Evolutionary conservation across 768 basidiomycete species (phyloP), one percentile per base, ranked within the genome.

Genomic region (Leccinum subtestaceum): DNA sequence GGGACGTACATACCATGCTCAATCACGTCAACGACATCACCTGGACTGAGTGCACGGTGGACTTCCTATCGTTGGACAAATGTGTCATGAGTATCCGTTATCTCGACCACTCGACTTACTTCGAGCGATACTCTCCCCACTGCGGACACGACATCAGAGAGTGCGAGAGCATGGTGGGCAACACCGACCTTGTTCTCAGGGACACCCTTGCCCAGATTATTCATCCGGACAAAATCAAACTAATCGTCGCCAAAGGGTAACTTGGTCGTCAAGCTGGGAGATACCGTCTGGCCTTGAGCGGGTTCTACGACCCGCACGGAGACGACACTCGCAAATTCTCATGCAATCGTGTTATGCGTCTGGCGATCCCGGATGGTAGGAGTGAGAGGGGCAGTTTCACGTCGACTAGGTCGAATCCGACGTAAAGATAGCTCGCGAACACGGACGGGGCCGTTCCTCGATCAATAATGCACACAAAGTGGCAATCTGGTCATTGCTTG

Each of bases 231-330:
- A 69, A 88, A 84, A 70, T 92, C 90, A 60, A 92, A 92, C 64
- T 88, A 84, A 60, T 91, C 88, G 55, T 91, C 90, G 15, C 90
- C 88, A 67, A 91, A 92, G 0, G 90, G 90, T 19, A 92, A 77
- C 64, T 80, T 87, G 11, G 84, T 89, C 49, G 89, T 88, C 64
- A 92, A 72, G 70, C 89, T 91, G 61, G 17, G 11, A 21, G 46
- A 25, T 19, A 47, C 1, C 46, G 13, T 38, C 23, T 27, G 21
- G 51, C 23, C 31, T 54, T 38, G 9, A 49, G 58, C 52, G 15
- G 10, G 52, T n/a, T 31, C n/a, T 34, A 25, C 27, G 38, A n/a
- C 9, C 11, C 25, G 2, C 32, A 6, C 12, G 17, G 38, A 32
- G 46, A 54, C 25, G 49, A 25, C 21, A 69, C 81, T 67, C 70